Base-by-base conservation (phyloP, 768 basidiomycete genomes). In the Gloeostereum incarnatum region DNA sequence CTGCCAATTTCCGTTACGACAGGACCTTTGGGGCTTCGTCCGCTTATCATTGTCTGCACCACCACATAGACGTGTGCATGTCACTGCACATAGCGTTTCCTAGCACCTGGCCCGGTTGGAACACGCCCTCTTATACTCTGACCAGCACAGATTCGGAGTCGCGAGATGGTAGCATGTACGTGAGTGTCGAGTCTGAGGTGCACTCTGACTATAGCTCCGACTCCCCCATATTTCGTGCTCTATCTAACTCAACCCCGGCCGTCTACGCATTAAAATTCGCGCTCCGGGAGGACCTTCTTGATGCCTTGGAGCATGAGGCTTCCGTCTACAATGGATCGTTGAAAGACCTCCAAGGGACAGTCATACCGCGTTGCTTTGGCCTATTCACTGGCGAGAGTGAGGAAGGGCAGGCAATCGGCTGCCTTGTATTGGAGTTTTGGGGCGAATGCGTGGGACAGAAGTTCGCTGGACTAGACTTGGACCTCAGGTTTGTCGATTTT, bases 341-440 rank as follows among this genome's bases (percentile, higher is more conserved):
- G 24, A 40, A 47, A 17, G 38, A 48, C 4, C 50, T 66, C 38
- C 62, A 63, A 42, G 65, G 63, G 9, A 48, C 37, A 3, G 37
- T 49, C 2, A 48, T 63, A 3, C 65, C 63, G 4, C 45, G 48
- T 5, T 62, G 48, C 38, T 59, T 58, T 45, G 63, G 65, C 6
- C 41, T 64, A 17, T 67, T 54, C 35, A 45, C 46, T 6, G 61
- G 61, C n/a, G 35, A 45, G 11, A 39, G 50, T 8, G 56, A 58
- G 10, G 54, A 57, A 13, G 62, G 55, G 9, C 53, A 55, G 41
- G 45, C 43, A n/a, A 54, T 65, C 25, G 61, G 55, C 4, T 67
- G 63, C 47, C 46, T 67, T 9, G 49, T 61, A 20, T 44, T 66
- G 9, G 61, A 64, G 36, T 52, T 50, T 27, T 64, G 60, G 51